Conservation (phyloP, 257 asterid species). For the Solanum pimpinellifolium region DNA sequence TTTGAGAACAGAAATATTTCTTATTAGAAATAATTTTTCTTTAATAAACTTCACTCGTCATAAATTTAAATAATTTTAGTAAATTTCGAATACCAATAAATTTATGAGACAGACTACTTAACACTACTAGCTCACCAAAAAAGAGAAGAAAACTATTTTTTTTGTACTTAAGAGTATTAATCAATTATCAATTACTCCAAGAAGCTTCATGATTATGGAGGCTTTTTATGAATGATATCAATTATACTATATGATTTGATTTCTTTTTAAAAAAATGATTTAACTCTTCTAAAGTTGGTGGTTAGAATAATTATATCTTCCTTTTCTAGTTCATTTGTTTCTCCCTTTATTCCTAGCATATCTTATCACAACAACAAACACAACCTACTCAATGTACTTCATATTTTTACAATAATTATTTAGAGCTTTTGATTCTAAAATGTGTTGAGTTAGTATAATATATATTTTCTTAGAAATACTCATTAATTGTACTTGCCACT, state of each 20-base stretch:
- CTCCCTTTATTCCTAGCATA: background rate
- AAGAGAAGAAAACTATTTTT: too few relatives aligned
- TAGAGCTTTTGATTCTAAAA: background rate
- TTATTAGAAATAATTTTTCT: background rate
- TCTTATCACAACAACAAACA: background rate
- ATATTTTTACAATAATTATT: background rate
- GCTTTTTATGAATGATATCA: background rate
- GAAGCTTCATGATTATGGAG: background rate
- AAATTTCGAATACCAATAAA: background rate
- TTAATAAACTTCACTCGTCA: fast-evolving
- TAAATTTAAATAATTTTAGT: background rate
- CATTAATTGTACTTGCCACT: background rate
- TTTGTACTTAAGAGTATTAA: background rate
- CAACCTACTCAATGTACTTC: background rate
- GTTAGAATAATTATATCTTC: background rate
- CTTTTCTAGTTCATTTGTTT: background rate
- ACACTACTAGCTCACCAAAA: background rate
- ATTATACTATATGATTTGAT: background rate
- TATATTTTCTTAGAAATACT: background rate
- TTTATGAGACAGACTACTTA: background rate
- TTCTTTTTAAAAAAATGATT: background rate
- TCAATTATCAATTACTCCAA: background rate
- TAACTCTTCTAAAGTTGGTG: background rate
- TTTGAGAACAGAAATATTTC: background rate
- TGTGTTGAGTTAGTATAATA: background rate